Evolutionary conservation across 129 eudicot species (phyloP).

Genomic region (Apium graveolens): DNA sequence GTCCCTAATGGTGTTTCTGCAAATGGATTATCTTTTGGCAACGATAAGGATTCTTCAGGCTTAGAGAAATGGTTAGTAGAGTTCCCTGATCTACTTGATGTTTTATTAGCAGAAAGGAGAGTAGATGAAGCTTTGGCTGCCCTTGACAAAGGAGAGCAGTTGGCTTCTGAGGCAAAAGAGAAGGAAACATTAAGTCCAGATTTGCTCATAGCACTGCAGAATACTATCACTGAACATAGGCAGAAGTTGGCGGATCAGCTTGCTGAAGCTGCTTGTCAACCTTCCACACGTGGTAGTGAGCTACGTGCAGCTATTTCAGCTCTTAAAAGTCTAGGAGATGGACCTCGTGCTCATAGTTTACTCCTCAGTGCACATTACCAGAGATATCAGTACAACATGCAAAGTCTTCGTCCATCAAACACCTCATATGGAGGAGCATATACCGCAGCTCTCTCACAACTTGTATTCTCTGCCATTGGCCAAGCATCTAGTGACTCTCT

Average conservation of each 20-base stretch:
- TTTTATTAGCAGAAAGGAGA: constrained; percentile 93
- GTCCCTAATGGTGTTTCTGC: constrained; percentile 44
- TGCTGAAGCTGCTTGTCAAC: constrained; percentile 97
- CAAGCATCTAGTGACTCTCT: constrained; percentile 88
- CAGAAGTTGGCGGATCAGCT: constrained; percentile 96
- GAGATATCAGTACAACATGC: constrained; percentile 86
- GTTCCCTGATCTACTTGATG: constrained; percentile 93
- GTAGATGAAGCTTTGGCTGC: constrained; percentile 82
- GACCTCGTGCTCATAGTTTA: constrained; percentile 89
- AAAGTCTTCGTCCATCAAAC: constrained; percentile 88
- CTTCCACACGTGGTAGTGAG: constrained; percentile 95
- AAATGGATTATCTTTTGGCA: constrained; percentile 35
- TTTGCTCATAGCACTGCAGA: constrained; percentile 46
- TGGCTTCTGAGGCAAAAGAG: constrained; percentile 74
- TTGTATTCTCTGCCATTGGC: constrained; percentile 85
- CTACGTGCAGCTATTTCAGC: constrained; percentile 91
- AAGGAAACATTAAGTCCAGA: constrained; percentile 40
- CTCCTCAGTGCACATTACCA: constrained; percentile 89
- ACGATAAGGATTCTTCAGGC: constrained; percentile 70
- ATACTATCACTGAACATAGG: constrained; percentile 60
- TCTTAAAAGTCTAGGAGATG: constrained; percentile 91
- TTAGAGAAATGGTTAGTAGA: constrained; percentile 82
- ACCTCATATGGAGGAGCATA: constrained; percentile 99
- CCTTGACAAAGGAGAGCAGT: constrained; percentile 82
- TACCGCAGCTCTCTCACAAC: constrained; percentile 95